Evolutionary conservation across 2,329 filamentous ascomycete genomes (phyloP).

Genomic region (Exophiala sp.): DNA sequence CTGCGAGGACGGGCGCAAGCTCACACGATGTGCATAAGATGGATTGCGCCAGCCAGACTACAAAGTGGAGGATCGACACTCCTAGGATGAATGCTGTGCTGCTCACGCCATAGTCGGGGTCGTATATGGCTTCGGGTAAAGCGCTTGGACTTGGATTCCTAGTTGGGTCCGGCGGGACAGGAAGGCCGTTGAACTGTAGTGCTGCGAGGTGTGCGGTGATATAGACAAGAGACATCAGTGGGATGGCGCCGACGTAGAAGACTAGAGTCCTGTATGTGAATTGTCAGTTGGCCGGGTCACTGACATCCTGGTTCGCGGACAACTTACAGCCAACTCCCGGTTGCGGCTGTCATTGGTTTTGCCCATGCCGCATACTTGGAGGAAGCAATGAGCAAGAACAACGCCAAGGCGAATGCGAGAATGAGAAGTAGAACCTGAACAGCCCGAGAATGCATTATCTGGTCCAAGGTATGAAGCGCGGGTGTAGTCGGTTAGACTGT

Average conservation of each 20-base stretch:
- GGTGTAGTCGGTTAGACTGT: background rate
- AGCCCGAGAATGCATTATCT: slow-evolving; percentile 17
- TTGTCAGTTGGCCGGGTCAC: no score
- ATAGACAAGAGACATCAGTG: slow-evolving; percentile 20
- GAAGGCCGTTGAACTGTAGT: slow-evolving; percentile 22
- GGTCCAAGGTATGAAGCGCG: background rate
- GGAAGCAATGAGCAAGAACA: slow-evolving; percentile 24
- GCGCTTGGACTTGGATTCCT: background rate
- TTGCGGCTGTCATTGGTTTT: slow-evolving; percentile 15
- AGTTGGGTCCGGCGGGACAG: slow-evolving; percentile 8
- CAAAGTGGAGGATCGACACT: slow-evolving; percentile 14
- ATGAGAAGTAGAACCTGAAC: slow-evolving; percentile 22
- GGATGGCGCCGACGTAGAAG: slow-evolving; percentile 22
- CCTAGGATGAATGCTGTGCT: slow-evolving; percentile 19
- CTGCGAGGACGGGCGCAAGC: slow-evolving; percentile 22
- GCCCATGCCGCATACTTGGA: slow-evolving; percentile 25
- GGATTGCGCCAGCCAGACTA: slow-evolving; percentile 19
- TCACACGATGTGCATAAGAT: slow-evolving; percentile 25
- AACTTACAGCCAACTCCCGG: slow-evolving; percentile 22
- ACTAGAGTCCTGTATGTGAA: slow-evolving; percentile 14
- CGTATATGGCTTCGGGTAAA: slow-evolving; percentile 4
- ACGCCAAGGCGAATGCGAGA: slow-evolving; percentile 13
- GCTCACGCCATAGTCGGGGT: slow-evolving; percentile 14
- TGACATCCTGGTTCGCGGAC: background rate
- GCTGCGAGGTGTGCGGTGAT: slow-evolving; percentile 17